These are phyloP conservation scores for Emmonsiellopsis sp. DNA, from an alignment of 2,329 filamentous ascomycete species.

Conservation along the genomic window DNA sequence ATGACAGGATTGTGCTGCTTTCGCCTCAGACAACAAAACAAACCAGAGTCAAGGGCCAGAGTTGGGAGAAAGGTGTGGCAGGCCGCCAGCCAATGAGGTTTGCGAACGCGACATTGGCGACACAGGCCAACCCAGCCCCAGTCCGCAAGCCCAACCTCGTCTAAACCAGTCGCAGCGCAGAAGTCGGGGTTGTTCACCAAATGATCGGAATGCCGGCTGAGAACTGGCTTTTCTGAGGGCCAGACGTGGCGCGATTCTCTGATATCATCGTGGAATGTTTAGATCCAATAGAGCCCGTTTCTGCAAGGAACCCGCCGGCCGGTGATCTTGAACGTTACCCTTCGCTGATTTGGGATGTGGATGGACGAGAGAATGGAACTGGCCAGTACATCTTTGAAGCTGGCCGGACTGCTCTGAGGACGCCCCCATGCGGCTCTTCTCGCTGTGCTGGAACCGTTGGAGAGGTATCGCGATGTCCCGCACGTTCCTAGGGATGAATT, in stretches of 20 bases:
- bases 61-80: background rate
- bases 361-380: background rate
- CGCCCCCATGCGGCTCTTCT: background rate
- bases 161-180: constrained; percentile 7
- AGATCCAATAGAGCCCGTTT: constrained; percentile 6
- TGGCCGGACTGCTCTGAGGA: background rate
- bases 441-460: background rate
- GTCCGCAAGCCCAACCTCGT: constrained; percentile 1
- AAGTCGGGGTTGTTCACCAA: constrained; percentile 1
- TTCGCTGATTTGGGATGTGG: background rate
- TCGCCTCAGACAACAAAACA: constrained; percentile 3
- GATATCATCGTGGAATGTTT: constrained; percentile 10
- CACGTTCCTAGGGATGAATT: background rate
- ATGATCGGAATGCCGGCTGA: constrained; percentile 4
- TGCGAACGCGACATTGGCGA: background rate
- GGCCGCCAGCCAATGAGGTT: constrained; percentile 1
- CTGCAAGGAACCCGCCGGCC: constrained; percentile 11
- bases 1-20: background rate
- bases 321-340: background rate
- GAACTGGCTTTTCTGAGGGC: background rate
- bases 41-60: background rate
- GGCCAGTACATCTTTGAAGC: background rate
- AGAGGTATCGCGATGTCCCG: too few species aligned
- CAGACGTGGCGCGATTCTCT: constrained; percentile 6
- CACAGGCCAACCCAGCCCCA: background rate